Conservation (phyloP, 805 yeast species). For the Wickerhamiella hasegawae region DNA sequence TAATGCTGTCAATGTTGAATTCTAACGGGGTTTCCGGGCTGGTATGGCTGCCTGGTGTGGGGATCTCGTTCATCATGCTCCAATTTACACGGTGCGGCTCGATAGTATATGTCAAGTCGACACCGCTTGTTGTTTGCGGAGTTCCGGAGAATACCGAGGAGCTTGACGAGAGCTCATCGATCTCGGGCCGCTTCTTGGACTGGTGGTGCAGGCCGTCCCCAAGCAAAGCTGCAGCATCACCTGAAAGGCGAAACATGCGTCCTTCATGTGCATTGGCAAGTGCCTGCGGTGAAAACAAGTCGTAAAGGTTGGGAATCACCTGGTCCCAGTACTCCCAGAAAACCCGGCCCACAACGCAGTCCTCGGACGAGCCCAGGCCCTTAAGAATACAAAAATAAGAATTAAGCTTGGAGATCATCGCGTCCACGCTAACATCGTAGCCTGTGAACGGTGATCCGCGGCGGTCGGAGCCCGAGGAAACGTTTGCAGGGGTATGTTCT, state of each 20-base stretch:
- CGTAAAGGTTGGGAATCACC: slow-evolving; percentile 17
- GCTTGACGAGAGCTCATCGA: too few relatives aligned
- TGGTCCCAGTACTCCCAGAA: slow-evolving; percentile 24
- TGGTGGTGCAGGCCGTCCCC: too few relatives aligned
- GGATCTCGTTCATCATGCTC: too few relatives aligned
- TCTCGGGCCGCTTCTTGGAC: too few relatives aligned
- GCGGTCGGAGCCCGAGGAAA: not conserved
- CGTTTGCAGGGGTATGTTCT: not conserved
- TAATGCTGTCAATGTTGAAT: too few relatives aligned
- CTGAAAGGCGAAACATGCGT: slow-evolving; percentile 19
- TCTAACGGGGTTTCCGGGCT: too few relatives aligned
- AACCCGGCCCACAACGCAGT: slow-evolving; percentile 19
- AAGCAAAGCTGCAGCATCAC: slow-evolving; percentile 16
- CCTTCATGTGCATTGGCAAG: slow-evolving; percentile 17
- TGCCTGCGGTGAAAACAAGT: slow-evolving; percentile 15
- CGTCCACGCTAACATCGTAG: not conserved
- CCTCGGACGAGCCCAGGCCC: not conserved
- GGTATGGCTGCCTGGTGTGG: too few relatives aligned
- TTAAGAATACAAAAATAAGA: not conserved
- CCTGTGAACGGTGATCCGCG: not conserved
- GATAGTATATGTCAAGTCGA: too few relatives aligned
- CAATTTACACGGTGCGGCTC: too few relatives aligned
- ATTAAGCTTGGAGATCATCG: not conserved
- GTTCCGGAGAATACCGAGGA: too few relatives aligned
- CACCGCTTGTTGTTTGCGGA: too few relatives aligned